phyloP scores from a whole-genome alignment of 768 basidiomycete genomes.

The Boletus eberwhitei region DNA sequence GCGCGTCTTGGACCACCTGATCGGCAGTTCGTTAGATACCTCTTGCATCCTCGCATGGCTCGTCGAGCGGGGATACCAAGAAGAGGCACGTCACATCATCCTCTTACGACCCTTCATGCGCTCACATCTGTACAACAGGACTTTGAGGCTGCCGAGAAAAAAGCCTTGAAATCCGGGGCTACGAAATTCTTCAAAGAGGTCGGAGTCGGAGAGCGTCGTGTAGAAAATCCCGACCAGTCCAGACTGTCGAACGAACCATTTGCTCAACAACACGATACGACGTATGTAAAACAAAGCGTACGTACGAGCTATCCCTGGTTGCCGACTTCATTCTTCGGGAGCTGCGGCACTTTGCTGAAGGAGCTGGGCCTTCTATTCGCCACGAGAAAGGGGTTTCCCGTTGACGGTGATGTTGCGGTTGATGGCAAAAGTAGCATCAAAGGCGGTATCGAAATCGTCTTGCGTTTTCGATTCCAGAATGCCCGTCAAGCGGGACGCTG shows the following conservation, averaged over 20 bases:
- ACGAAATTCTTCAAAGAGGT: conserved; percentile 91
- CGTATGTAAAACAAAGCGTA: not conserved
- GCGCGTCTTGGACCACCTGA: not conserved
- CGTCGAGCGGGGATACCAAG: conserved; percentile 96
- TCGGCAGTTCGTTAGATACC: conserved; percentile 56
- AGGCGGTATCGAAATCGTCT: conserved; percentile 34
- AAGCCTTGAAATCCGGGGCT: conserved; percentile 90
- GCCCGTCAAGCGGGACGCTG: conserved; percentile 36
- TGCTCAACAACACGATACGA: not conserved
- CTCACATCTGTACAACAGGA: conserved; percentile 50
- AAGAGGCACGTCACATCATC: conserved; percentile 53
- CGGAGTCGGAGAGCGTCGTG: conserved; percentile 32
- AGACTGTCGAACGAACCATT: conserved; percentile 7
- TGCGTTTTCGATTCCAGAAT: conserved; percentile 39
- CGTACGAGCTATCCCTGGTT: conserved; percentile 27
- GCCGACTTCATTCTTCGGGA: conserved; percentile 15
- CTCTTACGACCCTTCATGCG: not conserved
- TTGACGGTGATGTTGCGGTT: conserved; percentile 40
- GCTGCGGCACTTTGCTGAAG: conserved; percentile 27
- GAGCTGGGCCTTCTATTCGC: conserved; percentile 39
- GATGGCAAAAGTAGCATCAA: conserved; percentile 40
- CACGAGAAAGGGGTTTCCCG: conserved; percentile 36
- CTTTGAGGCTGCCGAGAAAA: conserved; percentile 86
- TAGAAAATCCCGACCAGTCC: conserved; percentile 38
- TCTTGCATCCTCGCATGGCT: conserved; percentile 99